Evolutionary conservation across 345 rosid genomes (phyloP), one percentile per base, ranked within the genome.

Genomic region (Conringia planisiliqua): DNA sequence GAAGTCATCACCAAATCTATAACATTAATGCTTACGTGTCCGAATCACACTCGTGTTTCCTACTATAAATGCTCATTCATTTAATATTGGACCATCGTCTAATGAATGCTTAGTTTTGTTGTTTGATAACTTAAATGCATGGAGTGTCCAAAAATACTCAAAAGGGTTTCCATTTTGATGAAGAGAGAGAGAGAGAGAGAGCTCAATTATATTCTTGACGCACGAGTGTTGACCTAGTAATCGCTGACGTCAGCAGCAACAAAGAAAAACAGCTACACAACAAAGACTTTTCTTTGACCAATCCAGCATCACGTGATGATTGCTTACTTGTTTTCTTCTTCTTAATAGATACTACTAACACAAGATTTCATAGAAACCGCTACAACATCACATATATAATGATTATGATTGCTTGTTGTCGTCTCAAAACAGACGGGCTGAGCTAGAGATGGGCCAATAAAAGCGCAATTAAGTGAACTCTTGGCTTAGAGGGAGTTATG

Each of bases 1-100:
- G 83, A 71, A 84, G 82, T 88, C 89, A 85, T 83, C 84, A 71
- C 73, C 83, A 82, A 85, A 89, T 89, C 90, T 81, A 80, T 64
- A 39, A 79, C 76, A 84, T 93, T 82, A 85, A 90, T 82, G 83
- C 87, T 83, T 81, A 88, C 92, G 90, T 85, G 93, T 85, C 83
- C 86, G 74, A 62, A 60, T 52, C 68, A 70, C 79, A 42, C 64
- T 73, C 60, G 72, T 60, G 71, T 47, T 32, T 48, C 72, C 76
- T 32, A 64, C 55, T 71, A 52, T 52, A 71, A 77, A 64, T 39
- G 76, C 56, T 70, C 38, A 36, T 50, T 40, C 77, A 78, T 71
- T 65, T 48, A 62, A 40, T 62, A 63, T 29, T 18, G 27, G 57
- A 56, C 57, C 62, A 54, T 33, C 44, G 58, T 76, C 64, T 64